Evolutionary conservation across 139 green algal species (phyloP).

Genomic region (Haematococcus lacustris): DNA sequence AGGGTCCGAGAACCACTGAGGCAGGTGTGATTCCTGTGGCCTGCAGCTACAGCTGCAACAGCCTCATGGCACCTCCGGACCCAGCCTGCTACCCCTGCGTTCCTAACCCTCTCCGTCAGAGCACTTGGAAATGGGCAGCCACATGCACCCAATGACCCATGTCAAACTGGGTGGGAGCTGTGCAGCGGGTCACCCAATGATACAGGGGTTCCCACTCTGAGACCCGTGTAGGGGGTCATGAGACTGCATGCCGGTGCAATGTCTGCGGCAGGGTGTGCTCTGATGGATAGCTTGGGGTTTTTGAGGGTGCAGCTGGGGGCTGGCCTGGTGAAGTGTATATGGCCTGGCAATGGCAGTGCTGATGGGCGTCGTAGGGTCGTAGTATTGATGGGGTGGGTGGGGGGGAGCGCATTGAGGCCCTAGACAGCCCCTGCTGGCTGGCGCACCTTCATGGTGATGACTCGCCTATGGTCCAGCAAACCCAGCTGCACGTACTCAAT

Average conservation of each 20-base stretch:
- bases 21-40: background rate
- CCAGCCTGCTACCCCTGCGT: too few species aligned
- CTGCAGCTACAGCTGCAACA: background rate
- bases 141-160: too few species aligned
- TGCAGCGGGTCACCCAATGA: too few species aligned
- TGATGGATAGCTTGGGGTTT: background rate
- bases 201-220: too few species aligned
- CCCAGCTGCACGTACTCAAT: conserved; percentile 53
- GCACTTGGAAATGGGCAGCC: too few species aligned
- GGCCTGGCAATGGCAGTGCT: background rate
- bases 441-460: conserved; percentile 86
- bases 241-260: too few species aligned
- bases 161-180: too few species aligned
- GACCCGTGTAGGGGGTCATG: too few species aligned
- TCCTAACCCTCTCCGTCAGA: too few species aligned
- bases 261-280: background rate
- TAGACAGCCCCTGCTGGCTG: background rate
- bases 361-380: background rate
- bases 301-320: background rate
- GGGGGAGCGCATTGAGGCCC: background rate
- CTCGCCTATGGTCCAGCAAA: conserved; percentile 50
- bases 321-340: background rate
- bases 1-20: background rate
- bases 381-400: background rate
- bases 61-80: too few species aligned